Conservation (phyloP, 306 rosid species). For the Erythrophleum fordii region DNA sequence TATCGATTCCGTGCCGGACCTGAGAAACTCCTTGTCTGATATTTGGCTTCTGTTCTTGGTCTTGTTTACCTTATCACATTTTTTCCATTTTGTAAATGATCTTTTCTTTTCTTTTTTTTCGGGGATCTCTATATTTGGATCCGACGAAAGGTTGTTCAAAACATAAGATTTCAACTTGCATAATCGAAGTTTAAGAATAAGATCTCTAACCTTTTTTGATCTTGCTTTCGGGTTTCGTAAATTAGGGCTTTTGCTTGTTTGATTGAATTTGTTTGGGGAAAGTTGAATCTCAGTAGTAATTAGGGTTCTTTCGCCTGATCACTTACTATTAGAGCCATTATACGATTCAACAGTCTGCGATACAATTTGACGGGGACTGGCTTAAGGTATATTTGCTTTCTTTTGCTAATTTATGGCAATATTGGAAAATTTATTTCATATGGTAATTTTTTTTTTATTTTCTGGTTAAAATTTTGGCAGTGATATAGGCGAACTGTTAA, state of each 20-base stretch:
- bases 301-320: neutral
- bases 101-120: neutral
- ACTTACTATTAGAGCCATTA: neutral
- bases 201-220: slow-evolving; percentile 1
- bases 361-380: slow-evolving; percentile 9
- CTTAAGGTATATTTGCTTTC: slow-evolving; percentile 24
- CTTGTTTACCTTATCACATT: neutral
- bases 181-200: neutral
- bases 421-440: neutral
- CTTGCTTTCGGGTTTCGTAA: slow-evolving; percentile 45
- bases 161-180: neutral
- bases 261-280: slow-evolving; percentile 39
- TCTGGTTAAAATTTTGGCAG: neutral
- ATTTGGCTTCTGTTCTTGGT: slow-evolving; percentile 21
- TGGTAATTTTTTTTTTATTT: neutral
- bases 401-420: neutral
- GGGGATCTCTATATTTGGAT: slow-evolving; percentile 29
- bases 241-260: slow-evolving; percentile 41
- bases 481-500: neutral
- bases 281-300: neutral
- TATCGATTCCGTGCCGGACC: slow-evolving; percentile 35
- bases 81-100: neutral
- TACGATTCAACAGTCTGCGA: slow-evolving; percentile 30
- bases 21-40: neutral
- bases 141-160: neutral